These are phyloP conservation scores for Arxiozyma telluris DNA, from an alignment of 1,139 yeast genomes.

Conservation along the genomic window DNA sequence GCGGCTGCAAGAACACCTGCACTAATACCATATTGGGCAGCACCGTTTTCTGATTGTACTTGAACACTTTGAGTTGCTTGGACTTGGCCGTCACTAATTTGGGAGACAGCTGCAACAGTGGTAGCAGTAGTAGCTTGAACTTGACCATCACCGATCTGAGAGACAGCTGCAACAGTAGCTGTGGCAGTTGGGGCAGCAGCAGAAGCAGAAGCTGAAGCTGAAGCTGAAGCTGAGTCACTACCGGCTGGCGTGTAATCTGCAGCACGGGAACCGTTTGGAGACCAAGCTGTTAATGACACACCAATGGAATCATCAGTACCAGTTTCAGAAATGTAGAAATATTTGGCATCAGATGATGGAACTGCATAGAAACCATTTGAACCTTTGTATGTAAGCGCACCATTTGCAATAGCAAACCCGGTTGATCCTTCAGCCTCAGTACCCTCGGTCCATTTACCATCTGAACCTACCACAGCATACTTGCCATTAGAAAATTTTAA, in stretches of 20 bases:
- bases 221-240: not conserved
- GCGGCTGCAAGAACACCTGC: conserved; percentile 10
- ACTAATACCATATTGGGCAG: conserved; percentile 7
- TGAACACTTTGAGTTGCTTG: conserved; percentile 6
- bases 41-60: conserved; percentile 11
- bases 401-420: conserved; percentile 20
- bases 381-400: conserved; percentile 20
- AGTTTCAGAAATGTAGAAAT: conserved; percentile 9
- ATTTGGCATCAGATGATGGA: conserved; percentile 1
- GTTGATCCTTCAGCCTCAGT: conserved; percentile 17
- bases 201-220: conserved; percentile 8
- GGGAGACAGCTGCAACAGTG: conserved; percentile 6
- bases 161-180: conserved; percentile 3
- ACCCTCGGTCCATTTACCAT: conserved; percentile 13
- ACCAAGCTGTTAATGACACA: conserved; percentile 9
- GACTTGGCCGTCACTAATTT: conserved; percentile 10
- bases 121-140: conserved; percentile 6
- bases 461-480: conserved; percentile 17
- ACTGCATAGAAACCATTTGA: conserved; percentile 18
- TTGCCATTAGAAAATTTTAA: conserved; percentile 19
- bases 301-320: conserved; percentile 5
- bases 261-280: conserved; percentile 6
- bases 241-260: conserved; percentile 7
- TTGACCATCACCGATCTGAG: conserved; percentile 10
- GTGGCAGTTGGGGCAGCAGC: not conserved